Base-by-base conservation (phyloP, 768 basidiomycete genomes). In the Lactarius deliciosus region DNA sequence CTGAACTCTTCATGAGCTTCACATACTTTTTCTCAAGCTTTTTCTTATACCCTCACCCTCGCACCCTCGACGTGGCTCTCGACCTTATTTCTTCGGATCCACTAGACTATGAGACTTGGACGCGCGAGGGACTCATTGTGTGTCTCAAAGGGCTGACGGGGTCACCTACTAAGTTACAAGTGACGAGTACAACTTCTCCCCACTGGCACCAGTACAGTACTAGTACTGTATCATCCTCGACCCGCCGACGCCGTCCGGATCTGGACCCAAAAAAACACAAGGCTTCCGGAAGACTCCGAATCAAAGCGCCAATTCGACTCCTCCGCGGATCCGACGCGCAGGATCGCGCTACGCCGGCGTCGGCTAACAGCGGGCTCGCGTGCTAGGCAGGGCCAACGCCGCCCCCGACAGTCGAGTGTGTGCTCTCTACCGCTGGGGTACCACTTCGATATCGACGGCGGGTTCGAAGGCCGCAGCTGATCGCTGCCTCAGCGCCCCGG, bases 281-380 rank as follows among this genome's bases (percentile, higher is more conserved):
- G 16, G 22, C n/a, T 30, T 64, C 38, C 73, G 61, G 60, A 69
- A 57, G 30, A 57, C 53, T 16, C 68, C 56, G 43, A 77, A 73
- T 50, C 72, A 47, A 81, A 80, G 60, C 72, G 77, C 5, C 43
- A 60, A 11, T 92, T 93, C 74, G 77, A 86, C 67, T 92, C 94
- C 75, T 75, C 83, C 22, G 78, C 83, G 5, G 83, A 93, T 73
- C 84, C 92, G 6, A 81, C 82, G 43, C 89, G 91, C 63, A 98
- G 98, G 78, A 93, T 99, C 68, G 90, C 10, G 87, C 74, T 99
- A 98, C 73, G 86, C 92, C 63, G 97, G n/a, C n/a, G n/a, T n/a
- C n/a, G n/a, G n/a, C n/a, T n/a, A n/a, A n/a, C n/a, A n/a, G n/a
- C n/a, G n/a, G 96, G 16, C 83, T 99, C 47, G 93, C 94, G 0